Evolutionary conservation across 148 eudicot genomes (phyloP), one percentile per base, ranked within the genome.

Genomic region (Vaccinium myrtillus): DNA sequence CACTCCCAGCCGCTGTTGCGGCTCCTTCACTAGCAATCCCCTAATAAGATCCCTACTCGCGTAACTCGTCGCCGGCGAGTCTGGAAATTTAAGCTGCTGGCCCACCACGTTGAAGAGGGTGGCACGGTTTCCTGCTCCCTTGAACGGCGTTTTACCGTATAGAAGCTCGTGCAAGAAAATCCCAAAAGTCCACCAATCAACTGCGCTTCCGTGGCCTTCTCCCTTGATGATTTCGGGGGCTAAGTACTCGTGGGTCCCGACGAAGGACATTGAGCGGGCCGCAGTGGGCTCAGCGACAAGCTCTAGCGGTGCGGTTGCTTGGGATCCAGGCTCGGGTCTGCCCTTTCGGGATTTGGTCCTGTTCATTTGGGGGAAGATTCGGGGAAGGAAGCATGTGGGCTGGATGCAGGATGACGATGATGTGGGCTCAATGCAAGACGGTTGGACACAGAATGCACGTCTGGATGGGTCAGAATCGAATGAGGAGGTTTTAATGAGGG

Each of bases 161-260:
- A 90, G 86, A 6, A 89, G 85, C 46, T 89, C 90, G 11, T 89
- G 88, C 15, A 90, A 73, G 82, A 90, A 90, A 46, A 90, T 80
- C 61, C 91, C 91, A 30, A 90, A 88, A 0, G 91, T 90, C 91
- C 91, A 90, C 91, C 91, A 90, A 86, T 90, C 91, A 2, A 90
- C 91, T 11, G 91, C 91, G 53, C 91, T 90, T 25, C 91, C 91
- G 23, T 90, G 91, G 70, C 91, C 91, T 84, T 90, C 88, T 25
- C 89, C 89, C 48, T 88, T 88, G 76, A 88, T 88, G 30, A 88
- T 88, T 77, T 88, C 90, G 0, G 91, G 91, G 75, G 91, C 91
- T 76, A 89, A 49, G 73, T 90, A 90, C 86, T 90, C 91, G 71
- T 90, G 91, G 61, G 91, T 89, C 19, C 91, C 91, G 1, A 90